Base-by-base conservation (phyloP, 2,329 filamentous ascomycete species). In the Penicillium sp. region DNA sequence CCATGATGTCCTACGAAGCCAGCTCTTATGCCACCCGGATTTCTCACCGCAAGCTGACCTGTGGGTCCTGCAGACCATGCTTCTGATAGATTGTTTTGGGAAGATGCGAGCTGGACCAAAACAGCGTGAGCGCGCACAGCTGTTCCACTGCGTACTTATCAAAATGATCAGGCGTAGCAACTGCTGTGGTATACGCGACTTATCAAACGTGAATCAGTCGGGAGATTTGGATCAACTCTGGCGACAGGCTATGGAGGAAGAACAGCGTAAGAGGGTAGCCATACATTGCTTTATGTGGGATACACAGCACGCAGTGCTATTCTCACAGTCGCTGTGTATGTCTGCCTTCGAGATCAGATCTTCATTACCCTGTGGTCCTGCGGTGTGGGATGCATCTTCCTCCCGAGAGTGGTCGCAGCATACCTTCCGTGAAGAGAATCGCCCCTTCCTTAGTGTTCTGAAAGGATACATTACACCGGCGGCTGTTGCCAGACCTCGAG, bases 211-310 rank as follows among this genome's bases (percentile, higher is more conserved):
- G 12, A 68, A 77, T 10, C 70, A 68, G 0, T 70, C 70, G 0
- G 73, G 74, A 8, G 73, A 78, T 43, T 66, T 82, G 0, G 76
- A 83, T 3, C 66, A 72, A 10, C 69, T 78, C 2, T 87, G 84
- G 84, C 73, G 71, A 43, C 72, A 70, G n/a, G 84, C 82, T 74
- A 80, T 81, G 3, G 78, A 83, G 44, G 75, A 78, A 1, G 84
- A 87, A 64, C 82, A 85, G 59, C 83, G 83, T 56, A 86, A 86
- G 69, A 79, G 84, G 73, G 71, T 85, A 0, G 83, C 84, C 0
- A 78, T 86, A 39, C 74, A 86, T 6, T 87, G 84, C 65, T 88
- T 88, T 67, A 83, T 87, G 76, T 87, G 85, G 85, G 85, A 87
- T 62, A 86, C 83, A 0, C 84, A 87, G 54, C 84, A 87, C 59